phyloP scores from a whole-genome alignment of 1,284 basidiomycete species.

The Boletus mariae region DNA sequence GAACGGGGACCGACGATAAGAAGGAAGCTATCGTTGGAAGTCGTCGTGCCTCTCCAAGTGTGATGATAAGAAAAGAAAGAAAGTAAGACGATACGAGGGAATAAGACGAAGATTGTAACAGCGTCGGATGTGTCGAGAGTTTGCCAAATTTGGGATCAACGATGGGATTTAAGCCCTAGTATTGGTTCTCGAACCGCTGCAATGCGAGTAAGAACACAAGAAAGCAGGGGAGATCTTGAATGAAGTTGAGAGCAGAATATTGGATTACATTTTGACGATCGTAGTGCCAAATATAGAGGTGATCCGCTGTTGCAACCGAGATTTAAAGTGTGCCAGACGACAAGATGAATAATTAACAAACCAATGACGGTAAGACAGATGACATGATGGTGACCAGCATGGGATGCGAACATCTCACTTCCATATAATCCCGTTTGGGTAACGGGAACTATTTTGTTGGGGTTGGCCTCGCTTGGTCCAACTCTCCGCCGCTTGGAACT shows the following conservation, averaged over 20 bases:
- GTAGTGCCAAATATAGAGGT: conserved; percentile 2
- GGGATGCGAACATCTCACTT: too few relatives aligned
- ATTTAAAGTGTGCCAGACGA: not conserved
- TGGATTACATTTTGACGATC: conserved; percentile 5
- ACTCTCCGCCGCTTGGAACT: not conserved
- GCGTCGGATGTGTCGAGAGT: not conserved
- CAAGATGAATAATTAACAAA: not conserved
- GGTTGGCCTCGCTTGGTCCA: too few relatives aligned
- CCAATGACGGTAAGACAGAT: not conserved
- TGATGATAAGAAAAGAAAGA: too few relatives aligned
- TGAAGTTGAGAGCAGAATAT: conserved; percentile 5
- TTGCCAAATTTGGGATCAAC: conserved; percentile 5
- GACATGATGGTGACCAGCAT: too few relatives aligned
- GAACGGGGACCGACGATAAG: too few relatives aligned
- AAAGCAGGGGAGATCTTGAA: conserved; percentile 15
- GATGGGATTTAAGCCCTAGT: conserved; percentile 27
- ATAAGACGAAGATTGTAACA: too few relatives aligned
- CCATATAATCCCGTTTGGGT: too few relatives aligned
- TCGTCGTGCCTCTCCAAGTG: too few relatives aligned
- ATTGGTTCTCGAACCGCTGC: conserved; percentile 26
- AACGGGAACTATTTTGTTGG: too few relatives aligned
- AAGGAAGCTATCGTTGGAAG: too few relatives aligned
- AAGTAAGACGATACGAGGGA: too few relatives aligned
- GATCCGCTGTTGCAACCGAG: not conserved
- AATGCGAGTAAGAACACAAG: conserved; percentile 31